Evolutionary conservation across 768 basidiomycete genomes (phyloP).

Genomic region (Artomyces pyxidatus): DNA sequence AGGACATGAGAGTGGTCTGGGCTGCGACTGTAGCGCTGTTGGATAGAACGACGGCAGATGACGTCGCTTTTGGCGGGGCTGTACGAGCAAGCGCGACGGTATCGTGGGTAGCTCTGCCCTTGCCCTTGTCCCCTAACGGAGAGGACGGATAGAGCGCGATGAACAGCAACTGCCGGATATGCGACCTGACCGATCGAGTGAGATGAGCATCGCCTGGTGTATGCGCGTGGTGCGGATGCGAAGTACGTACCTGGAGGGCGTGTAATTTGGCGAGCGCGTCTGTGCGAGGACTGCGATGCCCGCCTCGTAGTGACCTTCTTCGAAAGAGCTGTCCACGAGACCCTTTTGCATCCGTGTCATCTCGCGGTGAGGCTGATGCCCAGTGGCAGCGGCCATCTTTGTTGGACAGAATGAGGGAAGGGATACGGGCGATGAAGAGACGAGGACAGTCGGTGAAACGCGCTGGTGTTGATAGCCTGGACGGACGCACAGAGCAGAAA

Average conservation of each 20-base stretch:
- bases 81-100: slow-evolving; percentile 3
- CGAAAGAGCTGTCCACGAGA: slow-evolving; percentile 65
- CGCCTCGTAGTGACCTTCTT: slow-evolving; percentile 69
- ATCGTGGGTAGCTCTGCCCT: slow-evolving; percentile 1
- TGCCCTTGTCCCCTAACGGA: slow-evolving; percentile 4
- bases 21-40: slow-evolving; percentile 6
- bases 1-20: slow-evolving; percentile 10
- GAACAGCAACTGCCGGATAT: slow-evolving; percentile 16
- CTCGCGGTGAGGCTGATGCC: not conserved
- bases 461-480: too few species aligned
- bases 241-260: slow-evolving; percentile 52
- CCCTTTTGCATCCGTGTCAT: slow-evolving; percentile 18
- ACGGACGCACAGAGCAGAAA: too few species aligned
- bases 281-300: slow-evolving; percentile 58
- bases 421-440: too few species aligned
- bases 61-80: slow-evolving; percentile 12
- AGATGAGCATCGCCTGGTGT: too few species aligned
- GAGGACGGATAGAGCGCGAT: slow-evolving; percentile 17
- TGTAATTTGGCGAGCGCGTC: slow-evolving; percentile 47
- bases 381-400: not conserved
- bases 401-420: not conserved
- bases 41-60: slow-evolving; percentile 10
- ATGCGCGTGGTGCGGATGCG: too few species aligned
- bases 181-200: too few species aligned
- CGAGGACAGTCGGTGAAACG: too few species aligned